Percentiles rank a stretch among this genome's conserved stretches.
phyloP scores from a whole-genome alignment of 768 basidiomycete genomes.

The Hypholoma fasciculare region DNA sequence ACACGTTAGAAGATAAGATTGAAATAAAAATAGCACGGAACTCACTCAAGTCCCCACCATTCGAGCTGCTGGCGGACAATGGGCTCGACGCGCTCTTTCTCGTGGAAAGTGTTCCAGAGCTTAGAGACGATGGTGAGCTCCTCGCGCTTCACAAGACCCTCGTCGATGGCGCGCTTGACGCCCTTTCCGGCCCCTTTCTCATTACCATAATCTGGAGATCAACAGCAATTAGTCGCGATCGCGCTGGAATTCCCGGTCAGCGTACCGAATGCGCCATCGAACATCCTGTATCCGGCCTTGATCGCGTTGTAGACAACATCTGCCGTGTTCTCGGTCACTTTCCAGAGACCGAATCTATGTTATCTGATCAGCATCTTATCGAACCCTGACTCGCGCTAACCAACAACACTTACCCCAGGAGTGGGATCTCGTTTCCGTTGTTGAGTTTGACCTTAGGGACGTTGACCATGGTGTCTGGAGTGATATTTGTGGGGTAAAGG shows the following conservation, averaged over 20 bases:
- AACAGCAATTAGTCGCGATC: conserved; percentile 4
- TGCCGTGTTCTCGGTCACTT: conserved; percentile 51
- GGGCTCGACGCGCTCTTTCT: conserved; percentile 64
- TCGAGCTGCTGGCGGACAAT: conserved; percentile 52
- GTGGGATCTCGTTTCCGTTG: conserved; percentile 27
- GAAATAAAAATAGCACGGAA: background rate
- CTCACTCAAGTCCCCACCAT: conserved; percentile 75
- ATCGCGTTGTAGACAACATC: conserved; percentile 84
- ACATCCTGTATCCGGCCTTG: conserved; percentile 82
- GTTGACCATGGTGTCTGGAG: conserved; percentile 20
- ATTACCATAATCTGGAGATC: conserved; percentile 74
- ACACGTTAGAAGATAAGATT: background rate
- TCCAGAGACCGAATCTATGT: conserved; percentile 33
- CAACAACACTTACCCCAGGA: conserved; percentile 23
- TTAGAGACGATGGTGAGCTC: conserved; percentile 74
- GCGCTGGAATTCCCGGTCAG: background rate
- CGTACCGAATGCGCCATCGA: conserved; percentile 70
- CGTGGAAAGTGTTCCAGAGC: conserved; percentile 92
- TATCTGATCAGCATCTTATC: conserved; percentile 18
- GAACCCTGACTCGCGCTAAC: conserved; percentile 1
- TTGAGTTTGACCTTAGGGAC: conserved; percentile 28
- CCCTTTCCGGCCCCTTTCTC: conserved; percentile 86
- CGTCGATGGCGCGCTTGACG: conserved; percentile 42
- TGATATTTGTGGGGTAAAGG: background rate
- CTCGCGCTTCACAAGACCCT: conserved; percentile 22